Conservation (phyloP, 331 rosid species). For the Cucumis variabilis region DNA sequence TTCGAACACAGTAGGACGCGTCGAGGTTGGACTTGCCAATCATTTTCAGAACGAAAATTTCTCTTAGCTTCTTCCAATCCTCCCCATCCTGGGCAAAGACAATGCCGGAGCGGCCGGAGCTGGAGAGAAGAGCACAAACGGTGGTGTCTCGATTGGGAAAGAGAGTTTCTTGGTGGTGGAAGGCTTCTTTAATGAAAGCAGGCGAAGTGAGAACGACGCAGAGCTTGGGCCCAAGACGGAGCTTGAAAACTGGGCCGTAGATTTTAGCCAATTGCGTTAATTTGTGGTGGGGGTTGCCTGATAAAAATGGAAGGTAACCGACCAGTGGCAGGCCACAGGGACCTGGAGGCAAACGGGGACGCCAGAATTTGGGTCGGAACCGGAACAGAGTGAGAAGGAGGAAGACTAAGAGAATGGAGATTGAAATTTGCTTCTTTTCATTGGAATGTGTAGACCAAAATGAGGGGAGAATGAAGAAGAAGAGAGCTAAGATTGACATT, state of each 20-base stretch:
- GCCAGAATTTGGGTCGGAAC: background rate
- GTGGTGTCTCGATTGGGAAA: constrained; percentile 40
- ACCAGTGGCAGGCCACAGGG: constrained; percentile 50
- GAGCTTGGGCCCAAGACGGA: constrained; percentile 44
- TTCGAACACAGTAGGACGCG: background rate
- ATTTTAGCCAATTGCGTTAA: constrained; percentile 31
- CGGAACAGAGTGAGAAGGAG: background rate
- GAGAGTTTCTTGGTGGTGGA: constrained; percentile 46
- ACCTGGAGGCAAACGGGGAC: constrained; percentile 16
- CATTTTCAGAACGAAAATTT: constrained; percentile 40
- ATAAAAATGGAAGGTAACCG: constrained; percentile 54
- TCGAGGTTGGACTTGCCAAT: constrained; percentile 34
- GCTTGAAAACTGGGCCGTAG: constrained; percentile 50
- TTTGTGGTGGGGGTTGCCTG: constrained; percentile 37
- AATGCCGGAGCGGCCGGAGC: constrained; percentile 36
- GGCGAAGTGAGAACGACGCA: constrained; percentile 48
- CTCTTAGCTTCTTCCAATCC: constrained; percentile 47
- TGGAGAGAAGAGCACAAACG: background rate
- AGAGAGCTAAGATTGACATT: background rate
- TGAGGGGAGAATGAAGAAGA: background rate
- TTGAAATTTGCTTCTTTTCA: background rate
- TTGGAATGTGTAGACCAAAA: background rate
- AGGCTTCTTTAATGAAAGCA: constrained; percentile 36
- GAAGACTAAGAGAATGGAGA: background rate
- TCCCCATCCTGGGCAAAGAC: constrained; percentile 20